These are phyloP conservation scores for Rosa rugosa DNA, from an alignment of 306 rosid genomes.

Conservation along the genomic window DNA sequence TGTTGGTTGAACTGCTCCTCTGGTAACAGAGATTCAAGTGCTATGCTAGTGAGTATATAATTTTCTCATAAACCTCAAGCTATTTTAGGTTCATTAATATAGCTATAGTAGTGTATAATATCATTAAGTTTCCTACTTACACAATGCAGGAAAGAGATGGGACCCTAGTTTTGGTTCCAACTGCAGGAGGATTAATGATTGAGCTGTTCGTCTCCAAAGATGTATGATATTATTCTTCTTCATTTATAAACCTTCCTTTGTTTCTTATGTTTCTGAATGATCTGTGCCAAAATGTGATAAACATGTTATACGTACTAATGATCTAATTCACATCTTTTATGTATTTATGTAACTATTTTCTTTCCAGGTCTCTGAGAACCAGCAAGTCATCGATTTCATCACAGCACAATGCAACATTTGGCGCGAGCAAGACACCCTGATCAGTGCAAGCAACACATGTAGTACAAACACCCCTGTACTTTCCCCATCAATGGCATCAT, in stretches of 20 bases:
- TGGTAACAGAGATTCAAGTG: slow-evolving; percentile 36
- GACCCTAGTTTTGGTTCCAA: slow-evolving; percentile 74
- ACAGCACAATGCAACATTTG: slow-evolving; percentile 50
- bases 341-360: background rate
- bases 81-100: background rate
- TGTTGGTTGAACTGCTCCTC: slow-evolving; percentile 73
- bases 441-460: slow-evolving; percentile 25
- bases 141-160: slow-evolving; percentile 64
- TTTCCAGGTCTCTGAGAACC: slow-evolving; percentile 71
- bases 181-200: slow-evolving; percentile 64
- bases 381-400: slow-evolving; percentile 61
- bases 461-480: slow-evolving; percentile 7
- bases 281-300: background rate
- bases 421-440: slow-evolving; percentile 48
- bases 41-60: slow-evolving; percentile 44
- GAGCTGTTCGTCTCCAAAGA: slow-evolving; percentile 77
- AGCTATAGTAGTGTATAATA: background rate
- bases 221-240: slow-evolving; percentile 30
- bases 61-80: background rate
- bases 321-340: background rate
- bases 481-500: slow-evolving; percentile 32
- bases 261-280: background rate
- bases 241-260: background rate
- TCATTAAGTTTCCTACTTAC: background rate
- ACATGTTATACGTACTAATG: background rate